Base-by-base conservation (phyloP, 2,329 filamentous ascomycete genomes). In the Davidsoniella virescens region DNA sequence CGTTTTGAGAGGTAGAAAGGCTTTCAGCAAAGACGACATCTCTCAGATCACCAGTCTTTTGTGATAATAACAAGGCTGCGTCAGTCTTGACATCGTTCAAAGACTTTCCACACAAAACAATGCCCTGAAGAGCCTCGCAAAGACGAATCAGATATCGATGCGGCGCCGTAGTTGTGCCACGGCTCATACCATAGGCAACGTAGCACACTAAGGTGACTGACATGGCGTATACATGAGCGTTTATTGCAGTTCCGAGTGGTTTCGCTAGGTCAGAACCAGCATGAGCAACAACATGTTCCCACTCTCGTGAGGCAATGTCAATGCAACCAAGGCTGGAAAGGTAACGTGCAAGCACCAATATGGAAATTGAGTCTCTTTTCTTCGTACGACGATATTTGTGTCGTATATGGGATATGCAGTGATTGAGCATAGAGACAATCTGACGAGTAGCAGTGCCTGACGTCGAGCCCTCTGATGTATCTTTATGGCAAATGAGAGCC, bases 21-120 rank as follows among this genome's bases (percentile, higher is more conserved):
- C 60, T 65, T 55, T 77, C 74, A 2, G 72, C 73, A 56, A 72
- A 75, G 8, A 68, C 69, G 39, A 76, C 65, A 55, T 77, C 73
- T 23, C 69, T 63, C 5, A 76, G 60, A 55, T 74, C 69, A 49
- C 69, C 70, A 12, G 71, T 76, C 49, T 67, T 65, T 52, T 73
- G 69, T 1, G 73, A 72, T 25, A 76, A 59, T 26, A 68, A 58
- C 55, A 76, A 74, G 0, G 73, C 72, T 1, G 66, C 66, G 26
- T 74, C 70, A 2, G 63, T 60, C 26, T 64, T 64, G 33, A 76
- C 59, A 17, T 62, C 64, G 26, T 59, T 55, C 5, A 68, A 54
- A 20, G 66, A 59, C 50, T 59, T 60, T 8, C 54, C 54, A 3
- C 61, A 58, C 4, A 69, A 54, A 2, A 55, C 55, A 12, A 70